Evolutionary conservation across 1,139 yeast genomes (phyloP), one percentile per base, ranked within the genome.

Genomic region (Wickerhamomyces sp.): DNA sequence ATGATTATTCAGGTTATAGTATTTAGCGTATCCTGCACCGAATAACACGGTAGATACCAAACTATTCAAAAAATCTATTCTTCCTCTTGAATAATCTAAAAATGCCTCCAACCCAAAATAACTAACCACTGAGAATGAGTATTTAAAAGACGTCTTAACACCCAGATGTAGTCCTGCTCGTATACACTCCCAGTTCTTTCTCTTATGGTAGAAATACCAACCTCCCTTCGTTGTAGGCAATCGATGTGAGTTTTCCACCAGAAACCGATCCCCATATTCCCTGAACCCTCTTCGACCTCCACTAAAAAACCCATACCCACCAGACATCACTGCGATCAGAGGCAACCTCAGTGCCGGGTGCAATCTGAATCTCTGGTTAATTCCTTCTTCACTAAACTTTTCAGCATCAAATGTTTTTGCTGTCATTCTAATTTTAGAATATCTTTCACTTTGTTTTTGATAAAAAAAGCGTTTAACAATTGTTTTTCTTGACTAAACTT

Each of bases 141-240:
- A 68, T 48, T 74, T 78, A 15, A 61, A 38, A 0, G 75, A 72
- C 20, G 67, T 69, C 39, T 56, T 59, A 20, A 71, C 45, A 0
- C 81, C 85, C 13, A 54, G 46, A 14, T 62, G 63, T 47, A 75
- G 60, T 0, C 85, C 87, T 20, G 65, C 66, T 40, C 75, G 68
- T 31, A 84, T 62, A 64, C 87, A 78, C 32, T 82, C 84, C 58
- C 85, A 85, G 60, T 85, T 84, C 64, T 86, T 87, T 49, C 88
- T 74, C 61, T 85, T 87, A 61, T 87, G 95, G 61, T 88, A 87
- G 57, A 83, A 84, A 58, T 84, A 88, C 96, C 96, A 87, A 0
- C 92, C 94, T 26, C 89, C 92, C 40, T 80, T 84, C 1, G 84
- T 80, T 18, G 65, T 69, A 4, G 96, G 96, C 45, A 88, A 65